A percentile compares a stretch with the other conserved stretches of the same genome.
Conservation (phyloP, 2,329 filamentous ascomycete species). For the Fusarium neocosmosporiellum region DNA sequence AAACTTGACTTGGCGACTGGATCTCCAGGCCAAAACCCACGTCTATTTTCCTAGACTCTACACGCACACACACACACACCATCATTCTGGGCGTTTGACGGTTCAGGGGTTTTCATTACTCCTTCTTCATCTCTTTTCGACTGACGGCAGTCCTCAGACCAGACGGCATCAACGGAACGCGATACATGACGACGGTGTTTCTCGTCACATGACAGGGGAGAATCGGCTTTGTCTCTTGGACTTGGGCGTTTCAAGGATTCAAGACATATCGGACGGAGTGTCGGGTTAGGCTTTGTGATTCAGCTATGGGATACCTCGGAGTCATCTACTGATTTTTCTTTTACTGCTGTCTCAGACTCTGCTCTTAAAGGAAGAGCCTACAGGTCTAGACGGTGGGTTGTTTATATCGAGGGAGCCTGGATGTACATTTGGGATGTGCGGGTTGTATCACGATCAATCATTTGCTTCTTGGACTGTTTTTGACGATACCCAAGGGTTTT, state of each 20-base stretch:
- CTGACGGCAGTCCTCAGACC: constrained; percentile 33
- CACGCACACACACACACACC: background rate
- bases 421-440: constrained; percentile 41
- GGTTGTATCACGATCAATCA: constrained; percentile 43
- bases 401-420: constrained; percentile 23
- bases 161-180: constrained; percentile 36
- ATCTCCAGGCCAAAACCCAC: constrained; percentile 35
- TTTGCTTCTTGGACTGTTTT: constrained; percentile 46
- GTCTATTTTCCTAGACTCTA: constrained; percentile 42
- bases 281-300: constrained; percentile 35
- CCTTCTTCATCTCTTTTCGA: constrained; percentile 40
- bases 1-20: constrained; percentile 54
- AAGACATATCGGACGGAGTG: constrained; percentile 33
- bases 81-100: constrained; percentile 23
- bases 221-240: constrained; percentile 30
- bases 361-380: constrained; percentile 9
- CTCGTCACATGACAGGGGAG: constrained; percentile 2
- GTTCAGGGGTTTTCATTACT: constrained; percentile 31
- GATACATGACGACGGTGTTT: constrained; percentile 29
- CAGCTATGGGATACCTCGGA: constrained; percentile 30
- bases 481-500: constrained; percentile 49
- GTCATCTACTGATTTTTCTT: constrained; percentile 37
- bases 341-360: constrained; percentile 14
- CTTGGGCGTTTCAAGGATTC: constrained; percentile 36
- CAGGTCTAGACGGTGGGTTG: constrained; percentile 20